Conservation (phyloP, 2,329 filamentous ascomycete species). For the Beauveria scarabaeidicola region DNA sequence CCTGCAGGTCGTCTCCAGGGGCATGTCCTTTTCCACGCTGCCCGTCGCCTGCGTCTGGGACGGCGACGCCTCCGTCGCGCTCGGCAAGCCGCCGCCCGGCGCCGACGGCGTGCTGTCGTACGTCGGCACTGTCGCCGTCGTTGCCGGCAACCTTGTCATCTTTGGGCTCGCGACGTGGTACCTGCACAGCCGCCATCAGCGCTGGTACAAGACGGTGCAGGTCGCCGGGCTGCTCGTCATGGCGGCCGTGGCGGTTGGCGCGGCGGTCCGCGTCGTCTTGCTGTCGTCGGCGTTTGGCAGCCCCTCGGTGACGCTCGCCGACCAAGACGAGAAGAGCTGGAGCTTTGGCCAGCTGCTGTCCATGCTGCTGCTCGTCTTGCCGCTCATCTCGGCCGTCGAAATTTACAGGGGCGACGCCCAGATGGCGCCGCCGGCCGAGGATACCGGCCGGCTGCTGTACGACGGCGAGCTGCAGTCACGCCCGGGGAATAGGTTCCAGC, state of each 20-base stretch:
- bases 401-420: slow-evolving; percentile 44
- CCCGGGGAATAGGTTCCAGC: slow-evolving; percentile 30
- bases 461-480: slow-evolving; percentile 33
- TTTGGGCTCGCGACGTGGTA: slow-evolving; percentile 57
- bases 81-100: slow-evolving; percentile 18
- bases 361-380: slow-evolving; percentile 50
- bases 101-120: slow-evolving; percentile 39
- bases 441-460: slow-evolving; percentile 29
- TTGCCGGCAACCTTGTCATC: slow-evolving; percentile 48
- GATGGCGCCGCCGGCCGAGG: slow-evolving; percentile 33
- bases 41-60: slow-evolving; percentile 56
- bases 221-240: slow-evolving; percentile 46
- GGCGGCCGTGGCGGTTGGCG: slow-evolving; percentile 48
- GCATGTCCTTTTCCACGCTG: slow-evolving; percentile 41
- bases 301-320: slow-evolving; percentile 41
- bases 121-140: slow-evolving; percentile 52
- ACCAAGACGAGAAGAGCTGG: slow-evolving; percentile 48
- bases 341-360: slow-evolving; percentile 56
- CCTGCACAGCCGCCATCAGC: slow-evolving; percentile 46
- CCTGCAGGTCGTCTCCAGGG: slow-evolving; percentile 43
- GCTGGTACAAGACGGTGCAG: slow-evolving; percentile 47
- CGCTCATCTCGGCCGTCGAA: slow-evolving; percentile 51
- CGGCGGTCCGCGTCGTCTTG: slow-evolving; percentile 46
- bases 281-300: slow-evolving; percentile 52
- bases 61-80: slow-evolving; percentile 25